Conservation (phyloP, 768 basidiomycete genomes). For the Leccinum fibrillosum region DNA sequence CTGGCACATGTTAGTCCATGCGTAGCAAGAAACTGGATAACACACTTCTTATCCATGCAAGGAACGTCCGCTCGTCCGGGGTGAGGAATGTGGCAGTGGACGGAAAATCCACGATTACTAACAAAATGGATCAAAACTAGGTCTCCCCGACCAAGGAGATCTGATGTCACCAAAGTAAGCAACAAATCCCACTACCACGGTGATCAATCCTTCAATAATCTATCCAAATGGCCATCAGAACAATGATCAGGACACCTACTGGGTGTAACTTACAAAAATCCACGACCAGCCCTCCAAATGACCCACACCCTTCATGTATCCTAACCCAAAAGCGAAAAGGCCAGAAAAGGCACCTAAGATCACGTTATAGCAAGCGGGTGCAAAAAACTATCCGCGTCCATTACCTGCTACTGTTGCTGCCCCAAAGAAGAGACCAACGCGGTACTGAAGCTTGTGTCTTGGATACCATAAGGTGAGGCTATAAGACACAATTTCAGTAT, state of each 20-base stretch:
- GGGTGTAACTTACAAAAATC: slow-evolving; percentile 51
- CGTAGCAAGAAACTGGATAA: slow-evolving; percentile 31
- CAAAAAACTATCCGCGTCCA: background rate
- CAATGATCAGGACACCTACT: background rate
- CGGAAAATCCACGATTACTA: slow-evolving; percentile 56
- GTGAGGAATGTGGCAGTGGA: slow-evolving; percentile 18
- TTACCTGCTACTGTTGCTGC: slow-evolving; percentile 58
- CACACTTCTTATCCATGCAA: slow-evolving; percentile 19
- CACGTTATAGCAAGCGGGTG: background rate
- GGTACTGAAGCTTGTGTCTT: slow-evolving; percentile 54
- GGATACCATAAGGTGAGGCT: slow-evolving; percentile 71
- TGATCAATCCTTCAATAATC: slow-evolving; percentile 45
- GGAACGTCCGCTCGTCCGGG: slow-evolving; percentile 13
- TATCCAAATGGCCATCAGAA: background rate
- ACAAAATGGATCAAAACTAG: background rate
- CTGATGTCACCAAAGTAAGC: slow-evolving; percentile 45
- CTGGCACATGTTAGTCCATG: slow-evolving; percentile 46
- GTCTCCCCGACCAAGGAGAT: background rate
- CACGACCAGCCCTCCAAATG: slow-evolving; percentile 60
- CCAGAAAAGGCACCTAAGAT: slow-evolving; percentile 53
- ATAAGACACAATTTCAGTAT: background rate
- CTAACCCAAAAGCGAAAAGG: slow-evolving; percentile 52
- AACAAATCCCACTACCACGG: slow-evolving; percentile 52
- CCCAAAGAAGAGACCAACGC: slow-evolving; percentile 63
- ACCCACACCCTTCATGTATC: slow-evolving; percentile 46